A percentile compares a stretch with the other conserved stretches of the same genome.
Conservation (phyloP, 176 grass and related monocot genomes). For the Aegilops umbellulata region DNA sequence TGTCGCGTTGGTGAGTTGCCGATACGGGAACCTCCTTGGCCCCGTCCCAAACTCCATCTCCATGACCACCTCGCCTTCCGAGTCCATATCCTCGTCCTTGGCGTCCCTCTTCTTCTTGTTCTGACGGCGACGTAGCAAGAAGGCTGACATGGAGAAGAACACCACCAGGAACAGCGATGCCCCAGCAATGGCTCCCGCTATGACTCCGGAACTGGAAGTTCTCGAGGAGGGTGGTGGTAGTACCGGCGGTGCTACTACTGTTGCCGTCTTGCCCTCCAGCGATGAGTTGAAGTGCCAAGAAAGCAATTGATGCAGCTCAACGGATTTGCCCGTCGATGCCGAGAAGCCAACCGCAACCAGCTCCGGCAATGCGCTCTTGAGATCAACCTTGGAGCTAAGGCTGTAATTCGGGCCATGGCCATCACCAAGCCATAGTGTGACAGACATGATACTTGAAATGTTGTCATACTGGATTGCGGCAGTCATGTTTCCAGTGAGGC, state of each 20-base stretch:
- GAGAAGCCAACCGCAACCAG: constrained; percentile 59
- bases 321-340: constrained; percentile 15
- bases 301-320: constrained; percentile 39
- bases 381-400: constrained; percentile 23
- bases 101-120: neutral
- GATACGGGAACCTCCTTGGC: constrained; percentile 33
- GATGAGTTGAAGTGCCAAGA: constrained; percentile 51
- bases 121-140: neutral
- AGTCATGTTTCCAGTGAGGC: neutral
- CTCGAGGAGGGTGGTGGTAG: neutral
- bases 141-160: neutral
- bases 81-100: neutral
- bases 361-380: constrained; percentile 29
- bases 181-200: neutral
- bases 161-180: neutral
- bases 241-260: neutral
- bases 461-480: neutral
- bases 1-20: constrained; percentile 30
- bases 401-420: neutral
- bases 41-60: constrained; percentile 40
- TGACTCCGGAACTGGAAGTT: neutral
- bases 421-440: neutral
- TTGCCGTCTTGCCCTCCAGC: neutral
- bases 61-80: neutral
- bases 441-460: neutral